A percentile compares a stretch with the other conserved stretches of the same genome.
Conservation (phyloP, 495 filamentous ascomycete species). For the Penicillium arizonense region DNA sequence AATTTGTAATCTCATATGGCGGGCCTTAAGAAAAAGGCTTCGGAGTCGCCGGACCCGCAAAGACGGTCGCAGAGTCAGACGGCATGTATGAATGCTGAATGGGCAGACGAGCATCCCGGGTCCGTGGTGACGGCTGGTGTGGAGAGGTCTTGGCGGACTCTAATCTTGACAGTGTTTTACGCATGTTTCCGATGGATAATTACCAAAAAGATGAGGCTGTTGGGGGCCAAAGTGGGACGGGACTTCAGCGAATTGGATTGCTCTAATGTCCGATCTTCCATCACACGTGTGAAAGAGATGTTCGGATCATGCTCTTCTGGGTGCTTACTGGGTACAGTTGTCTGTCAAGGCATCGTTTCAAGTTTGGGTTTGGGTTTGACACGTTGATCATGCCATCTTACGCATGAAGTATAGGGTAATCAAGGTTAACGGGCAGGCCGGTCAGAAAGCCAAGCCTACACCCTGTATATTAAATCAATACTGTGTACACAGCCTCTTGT, state of each 20-base stretch:
- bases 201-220: not conserved
- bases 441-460: not conserved
- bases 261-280: not conserved
- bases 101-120: slow-evolving; percentile 6
- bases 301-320: not conserved
- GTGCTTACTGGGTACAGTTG: slow-evolving; percentile 11
- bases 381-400: slow-evolving; percentile 1
- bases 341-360: not conserved
- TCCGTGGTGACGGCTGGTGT: slow-evolving; percentile 15
- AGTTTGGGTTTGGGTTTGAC: not conserved
- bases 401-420: not conserved
- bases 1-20: not conserved
- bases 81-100: not conserved
- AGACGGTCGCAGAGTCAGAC: not conserved
- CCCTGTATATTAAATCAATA: not conserved
- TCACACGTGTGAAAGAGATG: slow-evolving; percentile 8
- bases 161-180: slow-evolving; percentile 5
- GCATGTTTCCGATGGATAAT: not conserved
- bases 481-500: too few relatives aligned
- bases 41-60: slow-evolving; percentile 9
- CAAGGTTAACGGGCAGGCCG: not conserved
- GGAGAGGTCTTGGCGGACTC: slow-evolving; percentile 9
- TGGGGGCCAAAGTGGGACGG: not conserved
- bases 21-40: slow-evolving; percentile 7
- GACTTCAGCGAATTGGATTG: slow-evolving; percentile 1